These are phyloP conservation scores for Ceriops decandra DNA, from an alignment of 345 rosid species.

Conservation along the genomic window DNA sequence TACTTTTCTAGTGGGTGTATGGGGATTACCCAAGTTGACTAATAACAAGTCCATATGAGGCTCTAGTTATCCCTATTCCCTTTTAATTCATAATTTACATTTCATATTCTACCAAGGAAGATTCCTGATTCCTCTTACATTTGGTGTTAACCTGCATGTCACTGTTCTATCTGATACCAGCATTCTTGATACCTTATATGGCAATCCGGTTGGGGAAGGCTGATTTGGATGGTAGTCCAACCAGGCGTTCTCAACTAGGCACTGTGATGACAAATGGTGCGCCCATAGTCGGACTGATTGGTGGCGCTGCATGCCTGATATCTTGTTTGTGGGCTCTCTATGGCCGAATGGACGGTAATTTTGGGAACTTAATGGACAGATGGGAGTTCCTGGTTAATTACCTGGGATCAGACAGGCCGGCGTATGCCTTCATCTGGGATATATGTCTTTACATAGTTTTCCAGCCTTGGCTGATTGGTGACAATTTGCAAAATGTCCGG, in stretches of 20 bases:
- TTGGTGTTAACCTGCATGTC: background rate
- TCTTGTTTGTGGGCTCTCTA: constrained; percentile 67
- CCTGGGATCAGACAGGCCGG: constrained; percentile 84
- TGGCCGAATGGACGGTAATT: constrained; percentile 64
- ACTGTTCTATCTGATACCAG: constrained; percentile 32
- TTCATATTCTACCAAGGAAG: background rate
- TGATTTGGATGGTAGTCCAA: constrained; percentile 32
- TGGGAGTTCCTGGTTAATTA: constrained; percentile 61
- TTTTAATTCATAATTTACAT: background rate
- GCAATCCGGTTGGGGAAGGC: constrained; percentile 68
- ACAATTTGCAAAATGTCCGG: constrained; percentile 63
- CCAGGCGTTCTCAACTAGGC: constrained; percentile 55
- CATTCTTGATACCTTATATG: constrained; percentile 92
- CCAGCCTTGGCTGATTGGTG: constrained; percentile 97
- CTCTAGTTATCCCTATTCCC: background rate
- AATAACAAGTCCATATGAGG: background rate
- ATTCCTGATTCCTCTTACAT: background rate
- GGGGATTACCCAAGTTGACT: background rate
- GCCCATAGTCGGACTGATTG: constrained; percentile 61
- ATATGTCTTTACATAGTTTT: constrained; percentile 68
- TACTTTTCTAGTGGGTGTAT: background rate
- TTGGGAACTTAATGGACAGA: constrained; percentile 57
- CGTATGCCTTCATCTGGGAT: constrained; percentile 93
- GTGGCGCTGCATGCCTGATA: constrained; percentile 65
- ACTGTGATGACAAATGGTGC: constrained; percentile 69